Conservation (phyloP, 805 yeast species). For the Wickerhamiella allomyrinae region DNA sequence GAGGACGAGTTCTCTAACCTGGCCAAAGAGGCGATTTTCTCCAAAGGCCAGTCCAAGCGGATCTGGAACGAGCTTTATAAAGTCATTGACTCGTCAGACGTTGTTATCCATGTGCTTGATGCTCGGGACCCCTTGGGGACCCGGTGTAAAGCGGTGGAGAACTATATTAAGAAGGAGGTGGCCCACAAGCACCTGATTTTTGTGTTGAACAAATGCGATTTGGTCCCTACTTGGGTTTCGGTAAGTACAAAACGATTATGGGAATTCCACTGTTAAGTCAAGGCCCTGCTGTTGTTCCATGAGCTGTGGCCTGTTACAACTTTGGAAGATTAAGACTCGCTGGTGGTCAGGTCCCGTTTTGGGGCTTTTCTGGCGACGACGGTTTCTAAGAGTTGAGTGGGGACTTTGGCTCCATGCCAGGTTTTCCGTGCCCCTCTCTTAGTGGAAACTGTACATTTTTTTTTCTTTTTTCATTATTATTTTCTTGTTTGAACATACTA, state of each 20-base stretch:
- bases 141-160: conserved; percentile 84
- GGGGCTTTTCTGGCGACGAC: conserved; percentile 29
- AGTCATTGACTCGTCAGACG: conserved; percentile 95
- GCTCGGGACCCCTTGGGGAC: conserved; percentile 98
- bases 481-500: conserved; percentile 21
- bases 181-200: conserved; percentile 93
- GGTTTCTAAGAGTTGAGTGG: conserved; percentile 79
- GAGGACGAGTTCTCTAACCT: conserved; percentile 78
- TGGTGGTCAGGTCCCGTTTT: conserved; percentile 41
- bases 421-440: conserved; percentile 45
- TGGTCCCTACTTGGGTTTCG: conserved; percentile 98
- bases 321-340: conserved; percentile 72
- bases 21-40: conserved; percentile 90
- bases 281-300: conserved; percentile 28
- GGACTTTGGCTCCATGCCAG: conserved; percentile 17
- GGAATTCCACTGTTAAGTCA: conserved; percentile 55
- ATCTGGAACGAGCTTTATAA: conserved; percentile 97
- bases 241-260: conserved; percentile 43
- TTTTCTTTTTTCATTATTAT: conserved; percentile 10
- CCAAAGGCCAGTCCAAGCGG: conserved; percentile 95
- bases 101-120: conserved; percentile 88
- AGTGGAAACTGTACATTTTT: conserved; percentile 70
- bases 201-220: conserved; percentile 92
- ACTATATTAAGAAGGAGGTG: conserved; percentile 82
- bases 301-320: conserved; percentile 85